Percentiles rank a stretch among this genome's conserved stretches.
phyloP scores from a whole-genome alignment of 164 flowering plant genomes.

The Stephania yunnanensis region DNA sequence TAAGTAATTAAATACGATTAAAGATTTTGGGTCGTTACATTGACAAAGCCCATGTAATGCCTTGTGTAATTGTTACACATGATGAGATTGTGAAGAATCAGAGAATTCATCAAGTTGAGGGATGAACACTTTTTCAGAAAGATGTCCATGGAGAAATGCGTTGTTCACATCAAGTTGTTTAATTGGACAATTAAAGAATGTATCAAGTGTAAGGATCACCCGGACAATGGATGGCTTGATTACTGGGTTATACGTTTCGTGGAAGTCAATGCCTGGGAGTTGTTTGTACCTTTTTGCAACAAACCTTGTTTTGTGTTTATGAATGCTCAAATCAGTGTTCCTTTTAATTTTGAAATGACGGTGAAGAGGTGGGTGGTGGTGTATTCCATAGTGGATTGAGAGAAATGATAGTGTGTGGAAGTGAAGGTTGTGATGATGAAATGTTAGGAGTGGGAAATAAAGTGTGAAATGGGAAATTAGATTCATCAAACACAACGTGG shows the following conservation, averaged over 20 bases:
- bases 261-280: background rate
- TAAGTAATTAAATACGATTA: too few species aligned
- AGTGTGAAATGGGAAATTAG: background rate
- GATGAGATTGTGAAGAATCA: too few species aligned
- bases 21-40: too few species aligned
- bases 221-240: too few species aligned
- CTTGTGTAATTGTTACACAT: too few species aligned
- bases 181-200: too few species aligned
- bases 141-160: too few species aligned
- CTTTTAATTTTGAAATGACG: background rate
- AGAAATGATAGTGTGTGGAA: background rate
- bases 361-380: background rate
- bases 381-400: background rate
- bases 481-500: background rate
- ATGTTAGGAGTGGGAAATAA: background rate
- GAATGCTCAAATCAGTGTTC: background rate
- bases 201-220: too few species aligned
- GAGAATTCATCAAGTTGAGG: too few species aligned
- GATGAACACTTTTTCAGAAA: too few species aligned
- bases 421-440: background rate
- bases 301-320: background rate
- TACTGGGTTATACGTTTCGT: background rate
- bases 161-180: too few species aligned
- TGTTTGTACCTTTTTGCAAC: background rate
- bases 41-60: too few species aligned